phyloP scores from a whole-genome alignment of 331 rosid genomes.

The Arachis monticola region DNA sequence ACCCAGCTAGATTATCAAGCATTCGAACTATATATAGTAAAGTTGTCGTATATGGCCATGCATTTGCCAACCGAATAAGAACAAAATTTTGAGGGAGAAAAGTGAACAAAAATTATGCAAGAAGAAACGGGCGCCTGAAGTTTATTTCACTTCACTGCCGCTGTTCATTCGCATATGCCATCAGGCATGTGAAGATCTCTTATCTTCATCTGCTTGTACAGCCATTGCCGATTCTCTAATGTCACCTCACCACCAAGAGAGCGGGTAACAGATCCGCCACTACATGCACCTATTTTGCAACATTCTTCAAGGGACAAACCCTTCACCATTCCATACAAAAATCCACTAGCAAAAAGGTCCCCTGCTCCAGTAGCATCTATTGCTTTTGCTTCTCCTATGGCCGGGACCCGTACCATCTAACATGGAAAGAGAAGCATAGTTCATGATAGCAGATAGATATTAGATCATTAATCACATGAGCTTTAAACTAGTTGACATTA shows the following conservation, averaged over 20 bases:
- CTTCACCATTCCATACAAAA: conserved; percentile 82
- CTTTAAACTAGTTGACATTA: conserved; percentile 5
- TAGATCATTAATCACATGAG: neutral
- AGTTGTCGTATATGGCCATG: too few species aligned
- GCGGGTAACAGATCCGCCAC: conserved; percentile 91
- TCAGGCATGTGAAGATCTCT: conserved; percentile 67
- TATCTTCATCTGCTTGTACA: conserved; percentile 86
- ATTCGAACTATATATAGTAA: too few species aligned
- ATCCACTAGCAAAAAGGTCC: conserved; percentile 94
- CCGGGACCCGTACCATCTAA: conserved; percentile 75
- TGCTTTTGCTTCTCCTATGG: conserved; percentile 77
- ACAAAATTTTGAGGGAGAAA: too few species aligned
- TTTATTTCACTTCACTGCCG: neutral
- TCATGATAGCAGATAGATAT: too few species aligned
- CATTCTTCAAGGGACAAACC: conserved; percentile 87
- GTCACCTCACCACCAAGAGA: conserved; percentile 94
- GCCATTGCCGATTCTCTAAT: conserved; percentile 84
- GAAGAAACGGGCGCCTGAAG: neutral
- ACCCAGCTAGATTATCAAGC: too few species aligned
- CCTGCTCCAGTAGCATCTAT: conserved; percentile 98
- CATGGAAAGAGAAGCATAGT: conserved; percentile 19
- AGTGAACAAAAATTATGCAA: neutral
- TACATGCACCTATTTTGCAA: conserved; percentile 90
- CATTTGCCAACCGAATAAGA: too few species aligned
- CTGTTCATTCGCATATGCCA: conserved; percentile 36